Base-by-base conservation (phyloP, 371 early-diverging fungal genomes). In the Mortierella sp. region DNA sequence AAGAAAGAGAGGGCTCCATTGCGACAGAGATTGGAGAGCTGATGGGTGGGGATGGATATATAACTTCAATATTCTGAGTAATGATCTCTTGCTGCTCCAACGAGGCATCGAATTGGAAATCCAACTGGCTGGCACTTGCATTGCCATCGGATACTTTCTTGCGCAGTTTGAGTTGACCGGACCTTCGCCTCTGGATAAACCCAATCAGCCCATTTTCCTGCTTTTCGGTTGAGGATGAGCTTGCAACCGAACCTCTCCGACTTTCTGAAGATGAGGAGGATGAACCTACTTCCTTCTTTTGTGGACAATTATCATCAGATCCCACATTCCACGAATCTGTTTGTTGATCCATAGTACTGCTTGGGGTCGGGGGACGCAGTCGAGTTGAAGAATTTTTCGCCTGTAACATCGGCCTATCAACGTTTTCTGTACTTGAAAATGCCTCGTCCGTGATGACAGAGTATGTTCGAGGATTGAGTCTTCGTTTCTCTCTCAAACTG, bases 391-490 rank as follows among this genome's bases (percentile, higher is more conserved):
- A 54, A 16, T 55, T 24, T 39, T 60, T 55, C 20, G 51, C 35
- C 0, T 45, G 65, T 9, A 65, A 37, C 5, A 39, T 37, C 4
- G 62, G 58, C 14, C 66, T 68, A 37, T 77, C 60, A 26, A 68
- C 37, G 20, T 77, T 68, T 28, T 72, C 68, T 1, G 55, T 45
- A 67, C 77, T 72, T 8, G 72, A 77, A 14, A 72, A 64, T 1
- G 70, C 67, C 28, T 78, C 78, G 60, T 73, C 73, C 5, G 70
- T 62, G 20, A 70, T 59, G 24, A 78, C 74, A 8, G 78, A 78
- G 26, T 78, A 78, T 0, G 73, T 69, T 64, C 78, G 47, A 28
- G 69, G 73, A 4, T 62, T n/a, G 3, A 16, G 18, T 64, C 61
- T 75, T n/a, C 72, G 37, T 30, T 58, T 62, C 22, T 62, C 68